Evolutionary conservation across 2,329 filamentous ascomycete species (phyloP).

Genomic region (Aspergillus novoparasiticus): DNA sequence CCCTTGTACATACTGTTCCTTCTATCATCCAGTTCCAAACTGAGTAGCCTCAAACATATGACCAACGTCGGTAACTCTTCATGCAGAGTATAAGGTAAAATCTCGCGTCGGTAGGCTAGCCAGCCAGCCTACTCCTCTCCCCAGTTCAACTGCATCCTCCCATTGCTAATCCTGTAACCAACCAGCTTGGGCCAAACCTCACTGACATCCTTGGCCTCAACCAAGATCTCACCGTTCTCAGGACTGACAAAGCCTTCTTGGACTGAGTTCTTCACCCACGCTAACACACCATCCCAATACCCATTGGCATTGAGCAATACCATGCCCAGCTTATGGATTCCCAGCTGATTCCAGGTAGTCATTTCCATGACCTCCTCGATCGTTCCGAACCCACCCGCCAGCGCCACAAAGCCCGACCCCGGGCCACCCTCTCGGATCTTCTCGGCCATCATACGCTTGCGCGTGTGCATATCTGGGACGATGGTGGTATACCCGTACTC

Average conservation of each 20-base stretch:
- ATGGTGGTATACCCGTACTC: constrained; percentile 82
- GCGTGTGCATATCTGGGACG: constrained; percentile 93
- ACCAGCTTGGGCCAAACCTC: constrained; percentile 56
- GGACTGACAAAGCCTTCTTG: constrained; percentile 73
- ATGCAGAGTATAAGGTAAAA: constrained; percentile 63
- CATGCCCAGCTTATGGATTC: constrained; percentile 81
- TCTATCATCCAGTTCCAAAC: neutral
- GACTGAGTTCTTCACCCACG: constrained; percentile 78
- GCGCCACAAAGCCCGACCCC: constrained; percentile 84
- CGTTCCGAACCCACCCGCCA: constrained; percentile 90
- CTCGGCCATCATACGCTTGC: constrained; percentile 90
- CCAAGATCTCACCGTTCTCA: constrained; percentile 74
- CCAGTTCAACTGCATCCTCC: constrained; percentile 4
- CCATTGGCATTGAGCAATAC: constrained; percentile 84
- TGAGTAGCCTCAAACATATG: constrained; percentile 59
- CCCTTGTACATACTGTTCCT: neutral
- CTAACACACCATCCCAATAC: constrained; percentile 85
- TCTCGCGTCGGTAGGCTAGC: neutral
- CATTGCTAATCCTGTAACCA: neutral
- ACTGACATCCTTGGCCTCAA: constrained; percentile 71
- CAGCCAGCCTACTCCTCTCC: neutral
- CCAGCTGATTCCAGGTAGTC: constrained; percentile 91
- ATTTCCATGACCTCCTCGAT: constrained; percentile 97
- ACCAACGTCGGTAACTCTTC: constrained; percentile 70
- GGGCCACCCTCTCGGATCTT: constrained; percentile 82